Evolutionary conservation across 352 stramenopile genomes (phyloP), one percentile per base, ranked within the genome.

Genomic region (Globisporangium spinosum): DNA sequence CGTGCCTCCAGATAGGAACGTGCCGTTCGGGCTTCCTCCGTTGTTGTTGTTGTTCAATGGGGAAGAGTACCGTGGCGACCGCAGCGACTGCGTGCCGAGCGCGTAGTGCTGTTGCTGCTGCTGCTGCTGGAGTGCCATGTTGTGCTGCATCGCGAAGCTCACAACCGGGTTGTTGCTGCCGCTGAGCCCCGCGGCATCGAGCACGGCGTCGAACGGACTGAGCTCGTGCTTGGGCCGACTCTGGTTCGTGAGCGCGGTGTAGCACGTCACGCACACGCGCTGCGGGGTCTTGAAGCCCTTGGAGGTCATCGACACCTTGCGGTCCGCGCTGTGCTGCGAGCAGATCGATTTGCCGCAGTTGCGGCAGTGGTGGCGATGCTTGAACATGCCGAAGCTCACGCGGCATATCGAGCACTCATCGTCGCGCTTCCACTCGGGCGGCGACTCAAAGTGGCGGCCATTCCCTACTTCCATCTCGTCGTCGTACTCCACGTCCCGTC

Each of bases 321-420:
- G 91, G 63, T 91, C 86, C 6, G 86, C 84, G 64, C 83, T 93
- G 69, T 95, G 87, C 45, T 91, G 81, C 38, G 79, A 88, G 73
- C 86, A 94, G 65, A 94, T 91, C 32, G 82, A 91, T 51, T 92
- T 89, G 29, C 86, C 86, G 60, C 86, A 94, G 71, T 93, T 93
- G 27, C 86, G 84, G 71, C 86, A 94, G 73, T 94, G 86, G 68
- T 94, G 86, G 3, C 86, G 86, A 62, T 91, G 87, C 68, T 93
- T 95, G 65, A 95, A 93, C 78, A 95, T 90, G 49, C 80, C 80
- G 60, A 95, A 95, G 45, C 71, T 88, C 27, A 73, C 82, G 38
- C 76, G 77, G 71, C 87, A 95, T 43, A 93, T 87, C 22, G 82
- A 86, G 78, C 87, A 95, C 70, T 89, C 82, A 34, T 84, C 83